phyloP scores from a whole-genome alignment of 495 filamentous ascomycete species.

The Astrothelium macrocarpum region DNA sequence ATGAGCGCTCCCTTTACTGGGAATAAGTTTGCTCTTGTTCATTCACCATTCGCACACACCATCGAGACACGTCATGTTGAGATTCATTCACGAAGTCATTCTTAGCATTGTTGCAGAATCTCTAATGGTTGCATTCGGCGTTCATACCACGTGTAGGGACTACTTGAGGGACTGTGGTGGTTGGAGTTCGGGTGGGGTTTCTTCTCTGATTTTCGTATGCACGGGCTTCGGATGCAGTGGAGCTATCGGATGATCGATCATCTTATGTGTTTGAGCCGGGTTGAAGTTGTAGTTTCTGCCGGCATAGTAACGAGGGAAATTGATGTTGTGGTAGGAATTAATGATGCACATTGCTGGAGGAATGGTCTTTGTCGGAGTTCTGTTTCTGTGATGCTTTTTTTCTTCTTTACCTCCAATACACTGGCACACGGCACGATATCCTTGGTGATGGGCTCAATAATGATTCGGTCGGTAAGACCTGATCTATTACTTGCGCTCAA shows the following conservation, averaged over 20 bases:
- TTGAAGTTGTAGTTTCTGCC: neutral
- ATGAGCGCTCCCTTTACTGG: neutral
- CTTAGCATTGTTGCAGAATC: too few relatives aligned
- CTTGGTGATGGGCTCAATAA: too few relatives aligned
- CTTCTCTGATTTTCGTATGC: neutral
- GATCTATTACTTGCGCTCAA: too few relatives aligned
- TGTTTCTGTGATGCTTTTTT: neutral
- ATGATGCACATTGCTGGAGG: neutral
- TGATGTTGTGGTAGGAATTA: neutral
- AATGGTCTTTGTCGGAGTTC: neutral
- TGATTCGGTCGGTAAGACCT: too few relatives aligned
- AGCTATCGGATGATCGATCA: neutral
- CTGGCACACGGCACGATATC: too few relatives aligned
- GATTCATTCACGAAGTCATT: neutral
- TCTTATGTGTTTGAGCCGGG: neutral
- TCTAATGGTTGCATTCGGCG: neutral
- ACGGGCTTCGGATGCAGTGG: neutral
- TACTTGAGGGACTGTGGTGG: neutral
- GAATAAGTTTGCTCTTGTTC: neutral
- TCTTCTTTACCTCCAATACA: too few relatives aligned
- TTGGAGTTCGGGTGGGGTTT: neutral
- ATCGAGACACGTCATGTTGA: neutral
- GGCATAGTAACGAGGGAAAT: neutral
- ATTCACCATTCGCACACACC: neutral
- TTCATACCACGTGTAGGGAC: neutral